Percentiles rank a stretch among this genome's conserved stretches.
Conservation (phyloP, 2,329 filamentous ascomycete genomes). For the Aphanoascus verrucosus region DNA sequence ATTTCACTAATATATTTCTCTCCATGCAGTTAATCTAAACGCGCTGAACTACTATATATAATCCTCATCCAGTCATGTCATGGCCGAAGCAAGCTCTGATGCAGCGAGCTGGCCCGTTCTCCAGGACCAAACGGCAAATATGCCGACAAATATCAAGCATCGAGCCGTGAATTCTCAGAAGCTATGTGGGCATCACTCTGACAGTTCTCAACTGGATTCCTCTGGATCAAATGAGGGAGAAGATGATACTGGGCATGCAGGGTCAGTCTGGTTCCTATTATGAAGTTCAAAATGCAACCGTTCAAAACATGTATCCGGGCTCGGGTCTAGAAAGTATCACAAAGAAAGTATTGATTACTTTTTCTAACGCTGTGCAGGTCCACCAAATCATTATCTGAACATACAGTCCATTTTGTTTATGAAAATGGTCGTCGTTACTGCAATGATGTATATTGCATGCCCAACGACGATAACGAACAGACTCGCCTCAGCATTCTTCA, state of each 20-base stretch:
- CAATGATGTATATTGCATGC: constrained; percentile 54
- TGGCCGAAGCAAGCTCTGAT: constrained; percentile 12
- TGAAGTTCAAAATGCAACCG: neutral
- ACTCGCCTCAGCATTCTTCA: constrained; percentile 52
- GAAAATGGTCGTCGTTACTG: constrained; percentile 54
- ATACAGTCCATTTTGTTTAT: constrained; percentile 44
- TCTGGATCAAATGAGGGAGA: neutral
- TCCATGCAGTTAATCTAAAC: neutral
- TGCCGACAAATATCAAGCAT: neutral
- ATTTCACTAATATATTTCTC: neutral
- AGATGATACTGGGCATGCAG: constrained; percentile 3
- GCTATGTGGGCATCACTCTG: neutral
- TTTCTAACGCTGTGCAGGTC: constrained; percentile 22
- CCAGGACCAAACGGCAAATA: neutral
- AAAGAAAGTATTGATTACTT: neutral
- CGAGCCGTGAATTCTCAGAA: neutral
- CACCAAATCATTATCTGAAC: constrained; percentile 27
- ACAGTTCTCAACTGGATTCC: neutral
- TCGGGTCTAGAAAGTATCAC: no score
- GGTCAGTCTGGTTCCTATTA: neutral
- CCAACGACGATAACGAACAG: constrained; percentile 56
- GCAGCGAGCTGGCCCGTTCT: neutral
- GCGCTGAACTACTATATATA: neutral
- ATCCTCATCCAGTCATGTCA: constrained; percentile 12
- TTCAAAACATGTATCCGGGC: no score